These are phyloP conservation scores for Aspergillus persii DNA, from an alignment of 2,329 filamentous ascomycete species.

Conservation along the genomic window DNA sequence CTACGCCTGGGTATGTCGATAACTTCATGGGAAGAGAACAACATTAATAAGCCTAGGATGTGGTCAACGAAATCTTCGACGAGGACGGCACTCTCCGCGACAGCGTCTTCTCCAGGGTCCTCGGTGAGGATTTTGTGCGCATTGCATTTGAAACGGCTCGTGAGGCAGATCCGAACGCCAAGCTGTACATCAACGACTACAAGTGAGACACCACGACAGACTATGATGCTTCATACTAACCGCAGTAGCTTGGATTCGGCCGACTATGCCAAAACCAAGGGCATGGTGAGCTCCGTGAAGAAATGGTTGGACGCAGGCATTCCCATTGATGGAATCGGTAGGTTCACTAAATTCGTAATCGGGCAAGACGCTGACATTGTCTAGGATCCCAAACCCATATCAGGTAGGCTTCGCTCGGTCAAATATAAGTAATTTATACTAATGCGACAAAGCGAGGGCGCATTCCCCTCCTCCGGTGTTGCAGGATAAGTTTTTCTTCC, in stretches of 20 bases:
- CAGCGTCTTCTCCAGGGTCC: constrained; percentile 64
- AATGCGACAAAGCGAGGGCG: constrained; percentile 30
- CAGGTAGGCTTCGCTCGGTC: constrained; percentile 6
- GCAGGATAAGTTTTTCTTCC: constrained; percentile 11
- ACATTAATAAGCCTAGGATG: constrained; percentile 20
- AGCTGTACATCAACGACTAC: constrained; percentile 74
- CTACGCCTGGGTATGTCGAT: constrained; percentile 33
- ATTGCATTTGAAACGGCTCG: constrained; percentile 69
- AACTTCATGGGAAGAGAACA: too few relatives aligned
- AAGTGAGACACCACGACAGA: constrained; percentile 31
- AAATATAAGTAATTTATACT: not conserved
- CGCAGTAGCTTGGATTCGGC: constrained; percentile 61
- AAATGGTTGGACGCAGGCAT: constrained; percentile 62
- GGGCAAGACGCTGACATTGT: not conserved
- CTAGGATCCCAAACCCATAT: constrained; percentile 58
- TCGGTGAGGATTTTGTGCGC: constrained; percentile 67
- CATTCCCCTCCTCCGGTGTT: constrained; percentile 11
- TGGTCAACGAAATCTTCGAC: constrained; percentile 35
- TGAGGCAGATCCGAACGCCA: constrained; percentile 63
- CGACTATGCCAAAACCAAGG: constrained; percentile 56
- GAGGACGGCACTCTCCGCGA: constrained; percentile 59
- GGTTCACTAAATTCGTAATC: not conserved
- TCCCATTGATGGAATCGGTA: constrained; percentile 63
- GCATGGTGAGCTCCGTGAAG: constrained; percentile 59
- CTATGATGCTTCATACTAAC: not conserved